A percentile compares a stretch with the other conserved stretches of the same genome.
phyloP scores from a whole-genome alignment of 768 basidiomycete genomes.

The Tylopilus rubrobrunneus region DNA sequence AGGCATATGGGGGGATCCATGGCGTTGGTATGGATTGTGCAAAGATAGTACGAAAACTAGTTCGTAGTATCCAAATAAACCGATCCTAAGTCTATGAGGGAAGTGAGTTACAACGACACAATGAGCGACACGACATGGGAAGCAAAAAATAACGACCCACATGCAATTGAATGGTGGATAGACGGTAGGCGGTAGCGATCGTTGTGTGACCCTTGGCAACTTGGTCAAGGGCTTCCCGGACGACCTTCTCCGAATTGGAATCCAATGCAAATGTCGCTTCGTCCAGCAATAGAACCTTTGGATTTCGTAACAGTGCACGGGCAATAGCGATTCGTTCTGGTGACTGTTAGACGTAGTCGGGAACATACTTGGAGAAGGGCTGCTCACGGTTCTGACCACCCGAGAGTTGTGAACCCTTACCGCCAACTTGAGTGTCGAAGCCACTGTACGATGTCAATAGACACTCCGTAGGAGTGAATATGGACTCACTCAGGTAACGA shows the following conservation, averaged over 20 bases:
- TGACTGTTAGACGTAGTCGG: background rate
- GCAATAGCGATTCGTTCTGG: slow-evolving; percentile 78
- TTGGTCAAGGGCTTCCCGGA: slow-evolving; percentile 89
- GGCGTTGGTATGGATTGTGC: background rate
- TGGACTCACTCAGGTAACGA: slow-evolving; percentile 72
- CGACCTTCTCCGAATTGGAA: slow-evolving; percentile 89
- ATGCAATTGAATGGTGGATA: slow-evolving; percentile 93
- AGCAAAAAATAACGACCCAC: slow-evolving; percentile 39
- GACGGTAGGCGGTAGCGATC: slow-evolving; percentile 90
- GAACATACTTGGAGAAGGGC: background rate
- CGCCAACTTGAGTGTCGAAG: slow-evolving; percentile 89
- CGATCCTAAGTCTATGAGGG: background rate
- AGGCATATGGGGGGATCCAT: background rate
- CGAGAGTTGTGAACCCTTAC: slow-evolving; percentile 85
- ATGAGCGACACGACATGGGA: slow-evolving; percentile 2
- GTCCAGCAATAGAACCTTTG: slow-evolving; percentile 82
- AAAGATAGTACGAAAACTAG: background rate
- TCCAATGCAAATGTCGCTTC: slow-evolving; percentile 92
- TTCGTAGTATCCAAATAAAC: background rate
- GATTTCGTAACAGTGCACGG: slow-evolving; percentile 85
- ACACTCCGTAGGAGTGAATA: background rate
- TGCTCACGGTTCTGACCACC: slow-evolving; percentile 81
- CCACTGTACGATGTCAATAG: slow-evolving; percentile 44
- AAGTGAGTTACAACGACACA: slow-evolving; percentile 23
- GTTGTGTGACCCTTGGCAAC: slow-evolving; percentile 92